Evolutionary conservation across 2,329 filamentous ascomycete genomes (phyloP).

Genomic region (Monilinia fructigena): DNA sequence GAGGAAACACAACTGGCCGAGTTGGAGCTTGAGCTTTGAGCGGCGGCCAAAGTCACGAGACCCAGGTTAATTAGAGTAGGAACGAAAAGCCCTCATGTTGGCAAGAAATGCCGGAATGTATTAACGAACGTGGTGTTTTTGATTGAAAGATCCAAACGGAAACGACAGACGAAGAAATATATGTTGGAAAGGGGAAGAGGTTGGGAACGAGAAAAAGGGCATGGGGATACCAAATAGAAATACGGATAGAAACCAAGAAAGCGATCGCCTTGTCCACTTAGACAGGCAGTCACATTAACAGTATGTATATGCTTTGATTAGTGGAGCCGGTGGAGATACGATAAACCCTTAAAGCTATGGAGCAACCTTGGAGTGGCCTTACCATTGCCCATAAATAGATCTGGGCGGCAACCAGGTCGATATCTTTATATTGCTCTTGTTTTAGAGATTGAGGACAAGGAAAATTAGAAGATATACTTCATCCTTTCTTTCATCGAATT

Average conservation of each 20-base stretch:
- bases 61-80: neutral
- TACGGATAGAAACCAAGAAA: neutral
- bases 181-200: neutral
- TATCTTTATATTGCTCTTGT: neutral
- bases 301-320: conserved; percentile 6
- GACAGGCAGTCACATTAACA: neutral
- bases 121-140: conserved; percentile 11
- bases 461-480: neutral
- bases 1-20: conserved; percentile 19
- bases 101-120: neutral
- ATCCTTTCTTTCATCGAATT: neutral
- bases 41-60: conserved; percentile 9
- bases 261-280: neutral
- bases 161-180: conserved; percentile 1
- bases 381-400: conserved; percentile 3
- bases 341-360: neutral
- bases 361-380: neutral
- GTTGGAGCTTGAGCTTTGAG: conserved; percentile 12
- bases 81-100: neutral
- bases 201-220: neutral
- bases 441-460: neutral
- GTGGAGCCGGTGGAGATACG: conserved; percentile 10
- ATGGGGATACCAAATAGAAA: neutral
- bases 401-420: neutral
- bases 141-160: neutral